Evolutionary conservation across 768 basidiomycete genomes (phyloP), one percentile per base, ranked within the genome.

Genomic region (Mycena belliarum): DNA sequence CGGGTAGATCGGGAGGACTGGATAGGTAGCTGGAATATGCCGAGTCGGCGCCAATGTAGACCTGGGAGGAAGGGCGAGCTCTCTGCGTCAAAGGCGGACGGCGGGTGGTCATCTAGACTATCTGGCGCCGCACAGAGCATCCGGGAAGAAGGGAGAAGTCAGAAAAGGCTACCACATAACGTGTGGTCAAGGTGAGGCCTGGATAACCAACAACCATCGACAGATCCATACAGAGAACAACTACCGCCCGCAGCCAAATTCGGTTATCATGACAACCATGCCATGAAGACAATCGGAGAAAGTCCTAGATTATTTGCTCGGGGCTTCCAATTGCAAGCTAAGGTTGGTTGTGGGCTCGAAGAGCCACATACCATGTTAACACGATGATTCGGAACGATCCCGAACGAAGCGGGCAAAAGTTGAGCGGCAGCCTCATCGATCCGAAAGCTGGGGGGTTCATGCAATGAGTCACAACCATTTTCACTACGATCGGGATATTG

Each of bases 1-100:
- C 86, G 4, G 89, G 88, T 20, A 89, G 75, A 45, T 75, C 68
- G 15, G 77, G 73, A 32, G 77, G 77, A 46, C 73, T 73, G 63
- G 72, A 64, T 63, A 70, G 40, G 49, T 65, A 63, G 38, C 75
- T 74, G 49, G 58, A 59, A 49, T 53, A 60, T 9, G 48, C 8
- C 28, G 75, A 68, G 65, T 76, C 71, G 57, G 73, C 63, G 60
- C 82, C 82, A 42, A 85, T 74, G 73, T 80, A 83, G 66, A 85
- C 83, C 65, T 83, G 84, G 60, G 84, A 86, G 72, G 82, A 77
- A 70, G 83, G 83, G 66, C 83, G 83, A 59, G 72, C 75, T 69
- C 76, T 76, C 65, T 72, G 70, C 58, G 71, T 65, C 60, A 73
- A 58, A 66, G 72, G 66, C 47, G 72, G 57, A 24, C 79, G 76